These are phyloP conservation scores for Cercospora berteroae DNA, from an alignment of 2,329 filamentous ascomycete genomes.

Conservation along the genomic window DNA sequence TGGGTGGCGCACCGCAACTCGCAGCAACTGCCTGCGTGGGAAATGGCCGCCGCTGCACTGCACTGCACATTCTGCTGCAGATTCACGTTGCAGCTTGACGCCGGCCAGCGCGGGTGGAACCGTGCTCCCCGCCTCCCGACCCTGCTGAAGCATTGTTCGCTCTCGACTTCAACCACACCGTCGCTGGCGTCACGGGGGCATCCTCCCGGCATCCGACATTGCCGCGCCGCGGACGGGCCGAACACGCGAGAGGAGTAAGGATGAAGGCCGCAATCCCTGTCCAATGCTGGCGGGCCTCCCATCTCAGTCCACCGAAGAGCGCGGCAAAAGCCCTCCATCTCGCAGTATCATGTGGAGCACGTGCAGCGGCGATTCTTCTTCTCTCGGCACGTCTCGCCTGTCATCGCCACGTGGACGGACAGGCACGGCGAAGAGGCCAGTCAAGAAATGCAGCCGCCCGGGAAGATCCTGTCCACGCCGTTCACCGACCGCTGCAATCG, in stretches of 20 bases:
- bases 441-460: not conserved
- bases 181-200: not conserved
- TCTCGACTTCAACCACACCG: not conserved
- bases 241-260: conserved; percentile 14
- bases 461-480: not conserved
- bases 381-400: conserved; percentile 8
- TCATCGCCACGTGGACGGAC: not conserved
- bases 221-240: conserved; percentile 4
- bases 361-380: conserved; percentile 6
- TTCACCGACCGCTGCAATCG: not conserved
- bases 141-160: not conserved
- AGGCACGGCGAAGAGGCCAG: not conserved
- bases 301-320: not conserved
- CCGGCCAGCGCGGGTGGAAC: not conserved
- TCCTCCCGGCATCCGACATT: conserved; percentile 4
- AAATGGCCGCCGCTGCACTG: not conserved
- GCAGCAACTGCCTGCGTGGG: not conserved
- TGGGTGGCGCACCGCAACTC: not conserved
- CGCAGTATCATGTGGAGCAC: not conserved
- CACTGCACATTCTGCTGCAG: not conserved
- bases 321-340: not conserved
- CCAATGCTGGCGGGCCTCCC: not conserved
- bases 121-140: not conserved
- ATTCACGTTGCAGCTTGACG: not conserved
- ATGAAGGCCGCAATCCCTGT: not conserved